phyloP scores from a whole-genome alignment of 2,329 filamentous ascomycete genomes.

The Pseudocercospora musae region DNA sequence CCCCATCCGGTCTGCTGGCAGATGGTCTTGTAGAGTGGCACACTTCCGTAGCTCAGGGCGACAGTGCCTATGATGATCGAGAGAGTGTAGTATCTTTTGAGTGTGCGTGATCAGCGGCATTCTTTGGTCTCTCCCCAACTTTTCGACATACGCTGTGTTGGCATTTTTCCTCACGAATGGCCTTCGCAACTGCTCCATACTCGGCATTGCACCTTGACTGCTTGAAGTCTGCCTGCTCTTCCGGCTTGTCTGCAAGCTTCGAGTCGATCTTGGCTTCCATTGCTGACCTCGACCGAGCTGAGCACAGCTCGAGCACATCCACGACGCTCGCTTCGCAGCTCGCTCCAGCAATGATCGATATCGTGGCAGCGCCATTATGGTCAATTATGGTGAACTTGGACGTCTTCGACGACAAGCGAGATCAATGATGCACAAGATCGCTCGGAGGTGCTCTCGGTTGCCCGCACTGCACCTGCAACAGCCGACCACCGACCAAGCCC shows the following conservation, averaged over 20 bases:
- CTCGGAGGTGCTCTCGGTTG: not conserved
- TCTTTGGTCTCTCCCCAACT: slow-evolving; percentile 15
- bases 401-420: not conserved
- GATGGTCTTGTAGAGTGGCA: slow-evolving; percentile 87
- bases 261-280: slow-evolving; percentile 30
- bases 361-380: slow-evolving; percentile 30
- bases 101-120: slow-evolving; percentile 11
- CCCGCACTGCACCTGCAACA: not conserved
- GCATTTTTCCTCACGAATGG: slow-evolving; percentile 66
- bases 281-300: slow-evolving; percentile 6
- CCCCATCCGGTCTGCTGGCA: slow-evolving; percentile 88
- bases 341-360: slow-evolving; percentile 31
- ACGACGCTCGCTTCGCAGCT: slow-evolving; percentile 21
- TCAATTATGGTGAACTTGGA: slow-evolving; percentile 20
- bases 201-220: slow-evolving; percentile 39
- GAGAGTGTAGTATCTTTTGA: slow-evolving; percentile 65
- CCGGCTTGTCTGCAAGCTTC: slow-evolving; percentile 27
- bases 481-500: not conserved
- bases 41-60: slow-evolving; percentile 76
- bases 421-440: not conserved
- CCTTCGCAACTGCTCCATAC: slow-evolving; percentile 63
- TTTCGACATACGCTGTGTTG: slow-evolving; percentile 56
- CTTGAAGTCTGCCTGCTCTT: slow-evolving; percentile 19
- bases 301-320: slow-evolving; percentile 25
- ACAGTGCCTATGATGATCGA: slow-evolving; percentile 77